phyloP scores from a whole-genome alignment of 768 basidiomycete genomes.

The Coprinellus aureogranulatus region DNA sequence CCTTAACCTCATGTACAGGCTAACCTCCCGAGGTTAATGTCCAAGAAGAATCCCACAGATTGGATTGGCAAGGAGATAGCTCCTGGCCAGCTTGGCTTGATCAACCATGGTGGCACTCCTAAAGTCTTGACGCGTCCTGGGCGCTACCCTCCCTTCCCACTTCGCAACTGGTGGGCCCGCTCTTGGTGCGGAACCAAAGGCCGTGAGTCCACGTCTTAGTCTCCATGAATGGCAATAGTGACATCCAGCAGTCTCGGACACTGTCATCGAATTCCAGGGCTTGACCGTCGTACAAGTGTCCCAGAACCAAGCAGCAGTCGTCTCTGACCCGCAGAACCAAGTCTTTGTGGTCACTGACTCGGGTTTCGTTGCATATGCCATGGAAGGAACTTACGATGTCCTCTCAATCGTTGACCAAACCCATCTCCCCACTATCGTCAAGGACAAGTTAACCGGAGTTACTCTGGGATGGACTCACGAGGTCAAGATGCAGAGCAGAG shows the following conservation, averaged over 20 bases:
- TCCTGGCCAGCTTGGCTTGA: conserved; percentile 70
- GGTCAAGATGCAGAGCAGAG: conserved; percentile 69
- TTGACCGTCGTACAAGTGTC: conserved; percentile 84
- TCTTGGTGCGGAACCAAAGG: conserved; percentile 68
- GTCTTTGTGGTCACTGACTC: conserved; percentile 79
- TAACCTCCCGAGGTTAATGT: conserved; percentile 56
- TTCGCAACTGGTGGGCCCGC: conserved; percentile 85
- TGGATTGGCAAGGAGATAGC: conserved; percentile 73
- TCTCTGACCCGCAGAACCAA: conserved; percentile 76
- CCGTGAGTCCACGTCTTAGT: no score
- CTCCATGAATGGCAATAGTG: no score
- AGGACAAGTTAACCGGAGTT: conserved; percentile 60
- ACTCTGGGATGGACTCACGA: conserved; percentile 74
- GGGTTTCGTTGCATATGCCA: conserved; percentile 74
- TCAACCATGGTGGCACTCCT: conserved; percentile 81
- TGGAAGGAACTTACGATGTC: conserved; percentile 77
- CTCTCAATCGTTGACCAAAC: conserved; percentile 84
- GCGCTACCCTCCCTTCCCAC: conserved; percentile 72
- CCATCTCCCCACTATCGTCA: conserved; percentile 59
- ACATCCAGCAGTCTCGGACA: conserved; percentile 83
- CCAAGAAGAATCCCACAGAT: conserved; percentile 63
- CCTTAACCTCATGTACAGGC: conserved; percentile 35
- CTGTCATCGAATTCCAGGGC: conserved; percentile 77
- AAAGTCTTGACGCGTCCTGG: conserved; percentile 74
- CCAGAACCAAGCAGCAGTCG: conserved; percentile 75